Evolutionary conservation across 1,284 basidiomycete species (phyloP), one percentile per base, ranked within the genome.

Genomic region (Microbotryum scabiosae): DNA sequence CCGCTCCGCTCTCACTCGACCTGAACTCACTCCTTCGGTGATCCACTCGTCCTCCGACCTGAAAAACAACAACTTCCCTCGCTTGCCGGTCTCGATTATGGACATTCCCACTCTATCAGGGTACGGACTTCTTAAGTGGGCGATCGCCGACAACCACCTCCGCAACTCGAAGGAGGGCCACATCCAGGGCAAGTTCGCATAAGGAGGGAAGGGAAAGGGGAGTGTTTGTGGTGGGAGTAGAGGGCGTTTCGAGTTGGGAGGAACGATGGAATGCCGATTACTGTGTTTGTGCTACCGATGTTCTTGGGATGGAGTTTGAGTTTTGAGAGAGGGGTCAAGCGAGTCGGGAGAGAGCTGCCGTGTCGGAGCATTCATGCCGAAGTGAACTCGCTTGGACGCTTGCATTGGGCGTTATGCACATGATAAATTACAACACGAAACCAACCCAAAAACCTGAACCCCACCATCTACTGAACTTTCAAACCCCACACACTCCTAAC

Each of bases 71-170:
- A 12, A 18, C 36, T 10, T 41, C 14, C 16, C 9, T 41, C 12
- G 12, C 14, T 41, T 18, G 16, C 36, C 20, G 14, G 16, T 14
- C 36, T 2, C 36, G 36, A 10, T 2, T 12, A 5, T 10, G 12
- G 36, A 41, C 9, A 2, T 12, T 41, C 32, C 20, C 23, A 6
- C 5, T 20, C 16, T 10, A 49, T 18, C 69, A 93, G 90, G 86
- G 62, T 93, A 91, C 75, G 83, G 81, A 51, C 81, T 85, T 46
- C 91, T 92, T 77, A 75, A 82, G n/a, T 92, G 87, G 86, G 88
- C 85, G 51, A 87, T 86, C 75, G 79, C 78, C 66, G 82, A 82
- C 70, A 84, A 88, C 70, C 77, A 77, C 50, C 87, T 79, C 78
- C 80, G 84, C 72, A 85, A 87, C 76, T 87, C 86, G 79, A 90